phyloP scores from a whole-genome alignment of 176 grass and related monocot genomes.

The Paspalum vaginatum region DNA sequence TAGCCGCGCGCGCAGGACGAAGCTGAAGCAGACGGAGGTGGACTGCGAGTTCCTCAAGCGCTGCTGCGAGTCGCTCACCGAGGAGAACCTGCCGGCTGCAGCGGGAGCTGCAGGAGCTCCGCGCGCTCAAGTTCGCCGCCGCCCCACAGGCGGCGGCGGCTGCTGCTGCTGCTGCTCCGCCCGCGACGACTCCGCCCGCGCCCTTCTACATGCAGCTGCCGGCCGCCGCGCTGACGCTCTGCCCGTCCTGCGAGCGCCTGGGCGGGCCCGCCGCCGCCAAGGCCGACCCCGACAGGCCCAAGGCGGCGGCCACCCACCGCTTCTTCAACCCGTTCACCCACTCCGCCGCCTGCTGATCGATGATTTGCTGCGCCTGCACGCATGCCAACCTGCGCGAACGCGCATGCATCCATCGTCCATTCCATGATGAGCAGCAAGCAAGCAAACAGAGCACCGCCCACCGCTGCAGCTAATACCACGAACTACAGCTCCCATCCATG shows the following conservation, averaged over 20 bases:
- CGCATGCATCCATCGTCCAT: background rate
- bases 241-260: constrained; percentile 84
- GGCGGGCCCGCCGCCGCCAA: constrained; percentile 42
- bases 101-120: constrained; percentile 80
- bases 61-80: constrained; percentile 83
- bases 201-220: constrained; percentile 82
- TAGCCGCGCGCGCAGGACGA: constrained; percentile 67
- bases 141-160: background rate
- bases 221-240: constrained; percentile 66
- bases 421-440: background rate
- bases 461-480: background rate
- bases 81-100: constrained; percentile 91
- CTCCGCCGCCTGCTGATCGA: constrained; percentile 72
- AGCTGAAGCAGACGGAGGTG: constrained; percentile 97
- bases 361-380: no score
- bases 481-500: background rate
- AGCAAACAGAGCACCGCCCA: constrained; percentile 17
- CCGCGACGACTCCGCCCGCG: background rate
- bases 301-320: constrained; percentile 53
- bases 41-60: constrained; percentile 90
- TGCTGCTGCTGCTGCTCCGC: constrained; percentile 10
- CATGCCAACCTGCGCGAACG: background rate
- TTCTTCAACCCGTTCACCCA: constrained; percentile 96
- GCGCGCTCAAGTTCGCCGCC: constrained; percentile 60
- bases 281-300: constrained; percentile 48